phyloP scores from a whole-genome alignment of 768 basidiomycete species.

The Astraeus odoratus region DNA sequence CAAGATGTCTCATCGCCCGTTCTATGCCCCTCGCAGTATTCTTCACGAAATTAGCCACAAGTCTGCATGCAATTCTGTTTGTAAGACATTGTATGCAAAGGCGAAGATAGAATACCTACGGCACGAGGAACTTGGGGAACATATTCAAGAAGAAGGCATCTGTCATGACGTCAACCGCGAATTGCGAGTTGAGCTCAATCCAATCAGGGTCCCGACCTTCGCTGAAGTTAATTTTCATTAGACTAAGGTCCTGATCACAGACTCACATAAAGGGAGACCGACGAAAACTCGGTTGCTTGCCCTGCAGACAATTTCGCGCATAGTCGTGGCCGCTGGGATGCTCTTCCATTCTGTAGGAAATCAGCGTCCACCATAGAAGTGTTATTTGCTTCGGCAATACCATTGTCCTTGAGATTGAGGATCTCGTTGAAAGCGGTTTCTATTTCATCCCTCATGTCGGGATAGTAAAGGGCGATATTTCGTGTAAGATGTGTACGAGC shows the following conservation, averaged over 20 bases:
- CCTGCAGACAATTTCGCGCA: slow-evolving; percentile 33
- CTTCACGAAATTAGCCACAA: background rate
- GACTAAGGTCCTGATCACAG: too few species aligned
- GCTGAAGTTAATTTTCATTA: background rate
- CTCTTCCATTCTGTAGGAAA: slow-evolving; percentile 32
- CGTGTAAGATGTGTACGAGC: slow-evolving; percentile 28
- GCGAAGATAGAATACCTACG: slow-evolving; percentile 15
- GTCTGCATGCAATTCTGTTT: background rate
- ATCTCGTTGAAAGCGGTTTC: slow-evolving; percentile 32
- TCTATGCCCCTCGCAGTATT: background rate
- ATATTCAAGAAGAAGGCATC: slow-evolving; percentile 14
- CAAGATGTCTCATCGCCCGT: slow-evolving; percentile 10
- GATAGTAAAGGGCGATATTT: slow-evolving; percentile 31
- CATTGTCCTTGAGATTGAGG: slow-evolving; percentile 21
- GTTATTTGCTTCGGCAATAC: slow-evolving; percentile 3
- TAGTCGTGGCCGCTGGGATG: slow-evolving; percentile 18
- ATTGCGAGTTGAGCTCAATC: slow-evolving; percentile 23
- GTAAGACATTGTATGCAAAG: background rate
- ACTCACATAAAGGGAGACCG: slow-evolving; percentile 39
- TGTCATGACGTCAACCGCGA: slow-evolving; percentile 22
- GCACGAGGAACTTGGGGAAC: slow-evolving; percentile 28
- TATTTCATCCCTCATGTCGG: slow-evolving; percentile 41
- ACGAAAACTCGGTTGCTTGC: slow-evolving; percentile 42
- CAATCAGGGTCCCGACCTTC: slow-evolving; percentile 36
- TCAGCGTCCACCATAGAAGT: background rate